Conservation (phyloP, 495 filamentous ascomycete genomes). For the Penicillium fimorum region DNA sequence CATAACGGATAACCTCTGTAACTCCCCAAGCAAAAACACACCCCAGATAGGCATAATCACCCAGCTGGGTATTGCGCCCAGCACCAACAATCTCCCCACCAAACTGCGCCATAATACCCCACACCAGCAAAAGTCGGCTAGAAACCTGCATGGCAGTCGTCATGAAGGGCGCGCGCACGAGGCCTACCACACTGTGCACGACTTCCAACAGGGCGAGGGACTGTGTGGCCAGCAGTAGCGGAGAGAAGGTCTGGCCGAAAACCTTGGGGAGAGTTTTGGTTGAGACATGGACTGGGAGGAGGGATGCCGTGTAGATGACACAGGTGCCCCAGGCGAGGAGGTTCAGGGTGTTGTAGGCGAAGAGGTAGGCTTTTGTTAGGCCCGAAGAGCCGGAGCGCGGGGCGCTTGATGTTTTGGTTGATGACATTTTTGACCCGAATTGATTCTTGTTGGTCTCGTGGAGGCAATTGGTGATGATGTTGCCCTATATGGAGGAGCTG, state of each 20-base stretch:
- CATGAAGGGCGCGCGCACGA: conserved; percentile 79
- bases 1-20: conserved; percentile 87
- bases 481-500: background rate
- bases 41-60: conserved; percentile 45
- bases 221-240: conserved; percentile 75
- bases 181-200: conserved; percentile 66
- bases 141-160: conserved; percentile 91
- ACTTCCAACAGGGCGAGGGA: conserved; percentile 80
- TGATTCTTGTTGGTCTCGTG: conserved; percentile 1
- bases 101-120: conserved; percentile 70
- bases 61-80: conserved; percentile 23
- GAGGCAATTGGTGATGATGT: conserved; percentile 15
- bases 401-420: conserved; percentile 10
- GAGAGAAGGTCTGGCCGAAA: conserved; percentile 55
- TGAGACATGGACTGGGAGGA: conserved; percentile 35
- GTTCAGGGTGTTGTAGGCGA: conserved; percentile 77
- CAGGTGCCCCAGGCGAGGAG: conserved; percentile 73
- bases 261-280: conserved; percentile 48
- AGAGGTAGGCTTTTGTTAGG: conserved; percentile 57
- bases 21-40: conserved; percentile 73
- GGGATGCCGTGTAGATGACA: conserved; percentile 56
- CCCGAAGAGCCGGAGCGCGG: conserved; percentile 25
- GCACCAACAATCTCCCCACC: conserved; percentile 33
- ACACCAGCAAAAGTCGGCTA: conserved; percentile 77
- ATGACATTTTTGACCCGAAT: background rate